A percentile compares a stretch with the other conserved stretches of the same genome.
These are phyloP conservation scores for Paecilomyces sp. DNA, from an alignment of 2,329 filamentous ascomycete genomes.

Conservation along the genomic window DNA sequence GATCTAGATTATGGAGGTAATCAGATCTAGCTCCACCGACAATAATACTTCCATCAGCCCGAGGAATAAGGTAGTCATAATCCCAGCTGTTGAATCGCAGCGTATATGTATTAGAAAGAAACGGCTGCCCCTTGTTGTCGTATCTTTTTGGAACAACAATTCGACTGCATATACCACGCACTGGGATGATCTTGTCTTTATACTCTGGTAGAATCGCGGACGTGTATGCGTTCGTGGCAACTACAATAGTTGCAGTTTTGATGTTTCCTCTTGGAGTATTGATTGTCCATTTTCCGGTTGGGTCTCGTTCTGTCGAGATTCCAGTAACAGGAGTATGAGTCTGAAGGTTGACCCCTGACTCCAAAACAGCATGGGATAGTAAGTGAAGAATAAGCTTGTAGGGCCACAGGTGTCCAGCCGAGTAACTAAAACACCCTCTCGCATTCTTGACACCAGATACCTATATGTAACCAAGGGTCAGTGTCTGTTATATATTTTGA, in stretches of 20 bases:
- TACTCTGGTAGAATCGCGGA: slow-evolving; percentile 65
- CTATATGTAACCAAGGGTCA: background rate
- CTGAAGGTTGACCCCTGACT: slow-evolving; percentile 44
- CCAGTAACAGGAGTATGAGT: slow-evolving; percentile 42
- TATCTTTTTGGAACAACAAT: slow-evolving; percentile 16
- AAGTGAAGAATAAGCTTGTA: slow-evolving; percentile 76
- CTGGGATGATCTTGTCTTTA: slow-evolving; percentile 65
- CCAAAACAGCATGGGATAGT: slow-evolving; percentile 51
- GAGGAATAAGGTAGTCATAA: slow-evolving; percentile 44
- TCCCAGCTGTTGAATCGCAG: slow-evolving; percentile 46
- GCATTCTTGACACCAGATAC: slow-evolving; percentile 33
- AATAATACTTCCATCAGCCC: slow-evolving; percentile 48
- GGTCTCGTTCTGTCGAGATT: slow-evolving; percentile 17
- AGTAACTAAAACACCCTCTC: slow-evolving; percentile 24
- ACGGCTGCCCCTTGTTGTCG: slow-evolving; percentile 12
- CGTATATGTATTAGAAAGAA: slow-evolving; percentile 47
- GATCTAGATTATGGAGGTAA: slow-evolving; percentile 18
- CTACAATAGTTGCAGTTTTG: slow-evolving; percentile 55
- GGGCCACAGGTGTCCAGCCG: slow-evolving; percentile 42
- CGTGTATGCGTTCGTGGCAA: slow-evolving; percentile 81
- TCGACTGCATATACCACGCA: slow-evolving; percentile 49
- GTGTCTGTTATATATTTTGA: slow-evolving; percentile 6
- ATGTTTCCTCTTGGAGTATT: slow-evolving; percentile 65
- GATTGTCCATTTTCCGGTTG: slow-evolving; percentile 48
- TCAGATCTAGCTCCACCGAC: slow-evolving; percentile 56